Conservation (phyloP, 306 rosid genomes). For the Begonia fuchsioides region DNA sequence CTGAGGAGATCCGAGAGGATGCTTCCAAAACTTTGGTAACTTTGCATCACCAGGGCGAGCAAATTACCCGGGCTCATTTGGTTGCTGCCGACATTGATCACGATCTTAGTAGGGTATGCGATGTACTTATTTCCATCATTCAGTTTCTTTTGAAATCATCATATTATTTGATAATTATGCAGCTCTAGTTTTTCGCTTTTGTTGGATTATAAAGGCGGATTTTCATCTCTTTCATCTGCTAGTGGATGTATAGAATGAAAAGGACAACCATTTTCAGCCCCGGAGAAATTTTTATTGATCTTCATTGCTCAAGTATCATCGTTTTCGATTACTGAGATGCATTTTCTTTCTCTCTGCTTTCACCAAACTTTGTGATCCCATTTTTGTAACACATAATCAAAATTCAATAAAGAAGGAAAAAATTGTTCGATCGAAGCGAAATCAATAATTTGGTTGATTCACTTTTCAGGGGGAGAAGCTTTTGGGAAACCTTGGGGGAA, state of each 20-base stretch:
- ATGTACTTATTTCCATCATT: no score
- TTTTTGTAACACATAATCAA: no score
- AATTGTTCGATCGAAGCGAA: conserved; percentile 5
- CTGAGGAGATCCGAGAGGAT: conserved; percentile 82
- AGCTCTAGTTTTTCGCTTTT: neutral
- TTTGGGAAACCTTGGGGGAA: conserved; percentile 92
- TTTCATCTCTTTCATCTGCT: neutral
- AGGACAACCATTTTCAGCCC: no score
- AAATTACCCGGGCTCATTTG: conserved; percentile 72
- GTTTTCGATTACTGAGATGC: no score
- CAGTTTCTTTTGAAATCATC: no score
- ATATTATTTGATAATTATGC: no score
- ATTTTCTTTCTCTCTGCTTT: no score
- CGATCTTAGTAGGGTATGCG: conserved; percentile 80
- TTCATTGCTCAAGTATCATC: no score
- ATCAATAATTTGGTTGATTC: conserved; percentile 9
- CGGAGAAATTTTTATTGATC: no score
- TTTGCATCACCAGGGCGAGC: conserved; percentile 92
- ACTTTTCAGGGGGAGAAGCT: conserved; percentile 88
- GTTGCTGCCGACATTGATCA: conserved; percentile 79
- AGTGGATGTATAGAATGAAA: no score
- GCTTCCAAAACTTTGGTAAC: conserved; percentile 73
- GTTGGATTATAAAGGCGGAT: neutral
- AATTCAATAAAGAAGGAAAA: no score
- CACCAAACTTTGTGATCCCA: no score